These are phyloP conservation scores for Flaveria sonorensis DNA, from an alignment of 129 eudicot species.

Conservation along the genomic window DNA sequence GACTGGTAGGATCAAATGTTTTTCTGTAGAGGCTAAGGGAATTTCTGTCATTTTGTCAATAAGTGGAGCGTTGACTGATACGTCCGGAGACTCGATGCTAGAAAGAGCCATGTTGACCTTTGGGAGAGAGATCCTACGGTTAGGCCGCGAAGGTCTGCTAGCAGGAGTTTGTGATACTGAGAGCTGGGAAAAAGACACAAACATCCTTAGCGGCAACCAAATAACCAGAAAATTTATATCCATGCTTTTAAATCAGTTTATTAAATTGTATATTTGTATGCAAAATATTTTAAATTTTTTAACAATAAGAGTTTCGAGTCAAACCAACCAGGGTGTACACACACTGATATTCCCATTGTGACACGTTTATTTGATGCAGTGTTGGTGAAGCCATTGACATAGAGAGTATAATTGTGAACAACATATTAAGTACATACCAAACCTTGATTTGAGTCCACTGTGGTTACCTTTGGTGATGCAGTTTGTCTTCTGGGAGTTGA, in stretches of 20 bases:
- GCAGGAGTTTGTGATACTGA: slow-evolving; percentile 56
- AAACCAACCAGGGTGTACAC: too few relatives aligned
- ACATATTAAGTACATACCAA: slow-evolving; percentile 47
- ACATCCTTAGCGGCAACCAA: not conserved
- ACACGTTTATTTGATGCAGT: too few relatives aligned
- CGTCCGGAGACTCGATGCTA: slow-evolving; percentile 61
- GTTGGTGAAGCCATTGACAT: too few relatives aligned
- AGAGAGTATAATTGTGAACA: not conserved
- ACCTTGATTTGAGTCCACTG: slow-evolving; percentile 49
- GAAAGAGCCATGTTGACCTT: slow-evolving; percentile 43
- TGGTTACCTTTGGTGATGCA: slow-evolving; percentile 54
- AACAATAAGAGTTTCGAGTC: not conserved
- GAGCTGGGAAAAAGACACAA: slow-evolving; percentile 46
- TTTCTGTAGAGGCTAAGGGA: slow-evolving; percentile 56
- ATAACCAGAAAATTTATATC: not conserved
- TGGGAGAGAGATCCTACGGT: slow-evolving; percentile 71
- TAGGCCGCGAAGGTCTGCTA: slow-evolving; percentile 38
- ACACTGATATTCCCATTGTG: too few relatives aligned
- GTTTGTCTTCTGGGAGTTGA: slow-evolving; percentile 52
- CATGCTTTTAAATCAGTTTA: not conserved
- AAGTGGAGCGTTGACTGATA: slow-evolving; percentile 88
- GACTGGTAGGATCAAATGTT: slow-evolving; percentile 49
- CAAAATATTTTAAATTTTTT: too few relatives aligned
- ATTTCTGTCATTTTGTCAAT: slow-evolving; percentile 86
- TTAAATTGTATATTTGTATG: not conserved